phyloP scores from a whole-genome alignment of 2,329 filamentous ascomycete genomes.

The Didymella sp. region DNA sequence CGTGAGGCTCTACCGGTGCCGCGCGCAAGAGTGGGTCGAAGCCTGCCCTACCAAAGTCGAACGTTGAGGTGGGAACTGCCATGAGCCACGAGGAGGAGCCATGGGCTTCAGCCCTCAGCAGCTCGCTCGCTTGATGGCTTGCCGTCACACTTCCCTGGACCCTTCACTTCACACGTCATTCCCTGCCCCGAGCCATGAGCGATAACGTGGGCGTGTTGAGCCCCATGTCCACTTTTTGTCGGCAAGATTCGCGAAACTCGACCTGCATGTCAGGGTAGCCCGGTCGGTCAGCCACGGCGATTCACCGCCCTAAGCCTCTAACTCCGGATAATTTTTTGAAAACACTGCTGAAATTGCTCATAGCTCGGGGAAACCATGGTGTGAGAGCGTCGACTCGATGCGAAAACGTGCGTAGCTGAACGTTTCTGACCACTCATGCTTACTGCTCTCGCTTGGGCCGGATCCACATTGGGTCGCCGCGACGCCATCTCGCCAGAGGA shows the following conservation, averaged over 20 bases:
- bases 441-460: not conserved
- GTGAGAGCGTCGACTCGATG: not conserved
- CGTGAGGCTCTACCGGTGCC: conserved; percentile 20
- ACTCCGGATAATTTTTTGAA: conserved; percentile 10
- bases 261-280: conserved; percentile 6
- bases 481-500: conserved; percentile 14
- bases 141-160: not conserved
- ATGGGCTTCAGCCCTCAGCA: not conserved
- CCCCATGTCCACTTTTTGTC: conserved; percentile 15
- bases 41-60: not conserved
- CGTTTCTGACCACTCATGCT: conserved; percentile 8
- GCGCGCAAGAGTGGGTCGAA: conserved; percentile 9
- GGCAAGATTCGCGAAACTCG: conserved; percentile 14
- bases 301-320: conserved; percentile 12
- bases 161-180: conserved; percentile 4
- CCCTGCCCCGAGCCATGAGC: not conserved
- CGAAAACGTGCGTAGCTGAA: not conserved
- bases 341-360: conserved; percentile 5
- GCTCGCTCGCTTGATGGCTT: not conserved
- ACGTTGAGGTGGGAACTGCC: not conserved
- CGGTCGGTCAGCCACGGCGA: conserved; percentile 8
- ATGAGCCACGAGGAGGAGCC: not conserved
- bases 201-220: conserved; percentile 10
- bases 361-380: conserved; percentile 10
- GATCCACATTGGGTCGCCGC: conserved; percentile 6